Base-by-base conservation (phyloP, 2,329 filamentous ascomycete species). In the Fusarium illudens region DNA sequence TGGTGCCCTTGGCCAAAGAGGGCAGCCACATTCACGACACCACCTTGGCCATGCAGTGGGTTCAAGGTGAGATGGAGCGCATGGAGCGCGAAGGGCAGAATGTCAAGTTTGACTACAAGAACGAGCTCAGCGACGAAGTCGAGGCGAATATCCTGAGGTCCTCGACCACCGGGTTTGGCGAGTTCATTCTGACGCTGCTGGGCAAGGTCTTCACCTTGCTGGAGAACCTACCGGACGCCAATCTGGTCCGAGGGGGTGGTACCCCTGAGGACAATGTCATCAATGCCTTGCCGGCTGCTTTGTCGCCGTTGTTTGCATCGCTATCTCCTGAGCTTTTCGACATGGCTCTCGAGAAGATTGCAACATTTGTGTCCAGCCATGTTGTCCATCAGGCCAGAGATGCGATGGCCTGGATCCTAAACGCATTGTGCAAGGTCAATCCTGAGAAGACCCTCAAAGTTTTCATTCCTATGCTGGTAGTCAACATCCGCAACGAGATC, bases 341-440 rank as follows among this genome's bases (percentile, higher is more conserved):
- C 74, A 87, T 96, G 76, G 93, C 93, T 1, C 82, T 99, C 52
- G 92, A 97, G 63, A 98, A 98, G 83, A 89, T 99, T 71, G 92
- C 94, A 3, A 89, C 92, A 30, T 99, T 99, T 77, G 92, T 97
- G 25, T 90, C 92, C 2, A 92, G 92, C 67, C 96, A 98, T 80
- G 96, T 99, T 50, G 95, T 99, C 17, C 94, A 99, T 73, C 96
- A 98, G 79, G 95, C 96, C 55, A 86, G 95, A 69, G 96, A 99
- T 83, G 95, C 96, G 8, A 97, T 99, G 92, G 96, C 96, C 1
- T 99, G 97, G 86, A 98, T 98, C 56, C 92, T 95, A 80, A 98
- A 97, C 78, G 92, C 93, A 0, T 85, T 99, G 22, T 97, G 96
- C 84, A 98, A 98, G 80, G 93, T 97, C 71, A 93, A 96, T 72